Conservation (phyloP, 192 early-diverging fungal species). For the Coemansia reversa region DNA sequence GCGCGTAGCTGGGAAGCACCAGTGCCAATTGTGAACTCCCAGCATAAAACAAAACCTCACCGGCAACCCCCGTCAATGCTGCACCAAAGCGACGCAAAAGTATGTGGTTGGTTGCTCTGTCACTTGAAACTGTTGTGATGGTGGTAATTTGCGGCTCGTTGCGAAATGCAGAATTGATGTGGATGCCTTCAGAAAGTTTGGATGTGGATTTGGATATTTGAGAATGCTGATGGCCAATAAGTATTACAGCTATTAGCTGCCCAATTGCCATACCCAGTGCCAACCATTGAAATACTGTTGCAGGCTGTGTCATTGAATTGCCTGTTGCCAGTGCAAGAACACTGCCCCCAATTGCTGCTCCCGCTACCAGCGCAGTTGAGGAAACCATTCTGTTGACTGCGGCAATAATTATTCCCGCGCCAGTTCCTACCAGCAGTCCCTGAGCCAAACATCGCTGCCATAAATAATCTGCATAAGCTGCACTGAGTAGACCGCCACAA, state of each 20-base stretch:
- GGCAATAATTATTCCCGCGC: conserved; percentile 44
- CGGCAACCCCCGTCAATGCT: not conserved
- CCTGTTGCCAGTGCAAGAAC: conserved; percentile 14
- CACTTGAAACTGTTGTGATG: not conserved
- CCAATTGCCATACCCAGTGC: conserved; percentile 10
- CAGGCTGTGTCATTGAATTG: not conserved
- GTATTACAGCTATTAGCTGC: not conserved
- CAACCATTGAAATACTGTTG: conserved; percentile 20
- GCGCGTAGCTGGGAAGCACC: not conserved
- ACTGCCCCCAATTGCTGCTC: conserved; percentile 15
- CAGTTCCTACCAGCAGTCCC: conserved; percentile 60
- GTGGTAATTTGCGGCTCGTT: not conserved
- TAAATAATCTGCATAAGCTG: conserved; percentile 48
- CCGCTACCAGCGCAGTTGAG: conserved; percentile 3
- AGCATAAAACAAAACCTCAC: not conserved
- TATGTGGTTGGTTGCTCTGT: too few relatives aligned
- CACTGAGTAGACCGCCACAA: conserved; percentile 23
- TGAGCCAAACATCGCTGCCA: conserved; percentile 68
- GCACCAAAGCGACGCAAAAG: not conserved
- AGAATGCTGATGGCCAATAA: not conserved
- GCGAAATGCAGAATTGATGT: not conserved
- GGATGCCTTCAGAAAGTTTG: too few relatives aligned
- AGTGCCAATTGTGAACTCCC: not conserved
- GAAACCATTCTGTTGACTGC: conserved; percentile 2
- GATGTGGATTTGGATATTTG: not conserved